Evolutionary conservation across 768 basidiomycete species (phyloP), one percentile per base, ranked within the genome.

Genomic region (Lentinula lateritia): DNA sequence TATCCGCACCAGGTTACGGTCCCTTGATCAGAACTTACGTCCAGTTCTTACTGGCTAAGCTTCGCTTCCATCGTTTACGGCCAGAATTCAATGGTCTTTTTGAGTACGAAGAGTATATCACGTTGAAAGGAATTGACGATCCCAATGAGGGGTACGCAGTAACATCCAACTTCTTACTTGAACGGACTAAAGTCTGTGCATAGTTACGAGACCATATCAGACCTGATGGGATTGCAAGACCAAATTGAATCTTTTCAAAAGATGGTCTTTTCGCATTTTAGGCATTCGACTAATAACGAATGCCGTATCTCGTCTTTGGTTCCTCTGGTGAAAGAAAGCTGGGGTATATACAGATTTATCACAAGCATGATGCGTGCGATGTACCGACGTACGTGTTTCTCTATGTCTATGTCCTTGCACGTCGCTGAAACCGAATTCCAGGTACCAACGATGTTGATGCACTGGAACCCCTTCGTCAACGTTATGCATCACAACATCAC

Each of bases 171-270:
- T 54, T 55, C 23, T 20, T n/a, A 36, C 18, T 20, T 12, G 3
- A 18, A 35, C 1, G 15, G 15, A 23, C 16, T 23, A 46, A 34
- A 48, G 7, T 10, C 3, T 23, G 18, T 43, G 38, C 35, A 15
- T 68, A 98, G 96, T 57, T 99, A 97, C 68, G 97, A 99, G 74
- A 98, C 95, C 0, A 99, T 99, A 68, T 88, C 88, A 32, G 97
- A 99, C 73, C 85, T 99, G 38, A 98, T 98, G 97, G 89, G 86
- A 16, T 78, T 99, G 58, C 97, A 99, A 79, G 97, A 99, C 71
- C 95, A 98, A 71, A 98, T 99, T 60, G 97, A 99, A 71, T 92
- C 94, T 3, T 98, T 99, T 79, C 95, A 99, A 71, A 95, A 95
- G 75, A 89, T 96, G 80, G 88, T 98, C 62, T 98, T 99, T 70